Base-by-base conservation (phyloP, 306 rosid genomes). In the Cicer arietinum region DNA sequence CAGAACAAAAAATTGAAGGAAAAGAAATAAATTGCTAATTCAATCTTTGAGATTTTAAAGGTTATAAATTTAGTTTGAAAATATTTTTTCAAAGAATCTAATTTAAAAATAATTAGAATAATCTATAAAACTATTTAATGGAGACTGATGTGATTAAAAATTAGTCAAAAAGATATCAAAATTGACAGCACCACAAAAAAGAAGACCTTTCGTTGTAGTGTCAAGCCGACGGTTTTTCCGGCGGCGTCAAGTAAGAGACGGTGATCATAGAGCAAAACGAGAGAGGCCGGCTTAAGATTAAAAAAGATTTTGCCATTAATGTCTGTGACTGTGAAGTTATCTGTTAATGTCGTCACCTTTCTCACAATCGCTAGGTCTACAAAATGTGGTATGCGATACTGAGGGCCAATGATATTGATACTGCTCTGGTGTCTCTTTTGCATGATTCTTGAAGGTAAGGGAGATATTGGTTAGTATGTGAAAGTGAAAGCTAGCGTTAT, bases 221-320 rank as follows among this genome's bases (percentile, higher is more conserved):
- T 85, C 45, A 60, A n/a, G 20, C 80, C 7, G 41, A 89, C 9
- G 52, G 88, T 80, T 41, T 78, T 58, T 10, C 86, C 88, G 2
- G 86, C 67, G 39, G 86, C 57, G 9, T 88, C 96, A 1, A 82
- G 66, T 5, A 90, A 73, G 48, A 79, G 75, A 44, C 87, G 90
- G 25, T 79, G 89, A 14, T 82, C 84, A 41, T 18, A 85, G 41
- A 82, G 30, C 81, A 84, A 61, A 1, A 76, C 16, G n/a, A 74
- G n/a, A 20, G 73, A 73, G 16, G 83, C 89, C 16, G 83, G 88
- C 16, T 77, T 84, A 4, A 89, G 69, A n/a, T 74, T 88, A 83
- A 90, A 90, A 35, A 87, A 11, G 12, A 74, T 41, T 79, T 75
- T 82, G 22, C 84, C 86, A 10, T 88, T 83, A 17, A 75, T 40